These are phyloP conservation scores for Porogramme epimiltina DNA, from an alignment of 1,284 basidiomycete species.

Conservation along the genomic window DNA sequence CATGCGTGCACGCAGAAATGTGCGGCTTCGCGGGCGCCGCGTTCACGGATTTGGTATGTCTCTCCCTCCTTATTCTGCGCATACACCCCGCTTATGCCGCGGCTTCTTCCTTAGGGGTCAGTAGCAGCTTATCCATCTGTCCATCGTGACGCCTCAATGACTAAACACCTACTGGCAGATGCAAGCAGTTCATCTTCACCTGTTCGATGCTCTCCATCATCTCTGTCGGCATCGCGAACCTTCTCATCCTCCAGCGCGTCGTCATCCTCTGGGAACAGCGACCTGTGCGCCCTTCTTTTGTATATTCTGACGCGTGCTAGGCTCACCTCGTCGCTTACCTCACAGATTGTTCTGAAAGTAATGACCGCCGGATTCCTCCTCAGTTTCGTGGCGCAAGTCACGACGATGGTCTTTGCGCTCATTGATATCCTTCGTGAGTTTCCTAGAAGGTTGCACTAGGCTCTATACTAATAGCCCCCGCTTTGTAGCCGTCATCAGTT, in stretches of 20 bases:
- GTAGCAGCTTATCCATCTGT: neutral
- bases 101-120: conserved; percentile 2
- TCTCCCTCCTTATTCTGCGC: neutral
- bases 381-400: conserved; percentile 28
- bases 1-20: conserved; percentile 20
- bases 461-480: neutral
- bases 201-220: conserved; percentile 27
- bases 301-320: neutral
- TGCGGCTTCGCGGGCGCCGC: conserved; percentile 27
- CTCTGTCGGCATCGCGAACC: conserved; percentile 32
- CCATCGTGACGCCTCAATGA: neutral
- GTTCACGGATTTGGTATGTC: conserved; percentile 25
- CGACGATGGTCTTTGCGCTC: conserved; percentile 26
- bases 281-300: conserved; percentile 21
- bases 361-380: conserved; percentile 27
- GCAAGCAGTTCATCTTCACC: conserved; percentile 28
- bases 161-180: conserved; percentile 16
- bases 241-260: conserved; percentile 32
- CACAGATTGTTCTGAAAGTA: conserved; percentile 27
- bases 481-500: conserved; percentile 22
- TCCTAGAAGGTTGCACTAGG: neutral
- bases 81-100: too few relatives aligned
- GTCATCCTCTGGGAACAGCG: conserved; percentile 34
- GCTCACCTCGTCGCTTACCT: neutral
- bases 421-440: conserved; percentile 23